These are phyloP conservation scores for Metarhizium rileyi DNA, from an alignment of 2,329 filamentous ascomycete genomes.

Conservation along the genomic window DNA sequence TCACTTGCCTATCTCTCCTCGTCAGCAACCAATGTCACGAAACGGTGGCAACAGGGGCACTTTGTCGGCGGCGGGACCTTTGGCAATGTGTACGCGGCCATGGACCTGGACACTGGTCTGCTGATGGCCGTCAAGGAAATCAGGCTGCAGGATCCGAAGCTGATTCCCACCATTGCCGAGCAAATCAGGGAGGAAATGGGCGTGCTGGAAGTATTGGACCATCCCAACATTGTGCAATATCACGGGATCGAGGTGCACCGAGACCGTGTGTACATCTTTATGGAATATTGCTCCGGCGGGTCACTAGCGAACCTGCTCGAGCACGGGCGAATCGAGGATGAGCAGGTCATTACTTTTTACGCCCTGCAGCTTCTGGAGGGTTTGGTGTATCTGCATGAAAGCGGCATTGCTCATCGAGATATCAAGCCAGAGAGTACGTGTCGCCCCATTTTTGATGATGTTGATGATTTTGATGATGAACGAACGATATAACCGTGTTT, in stretches of 20 bases:
- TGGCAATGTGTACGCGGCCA: conserved; percentile 92
- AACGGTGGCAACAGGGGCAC: conserved; percentile 98
- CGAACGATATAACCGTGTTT: no score
- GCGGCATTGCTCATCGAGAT: conserved; percentile 87
- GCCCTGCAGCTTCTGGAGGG: conserved; percentile 89
- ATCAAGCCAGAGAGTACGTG: conserved; percentile 91
- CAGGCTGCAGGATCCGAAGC: conserved; percentile 86
- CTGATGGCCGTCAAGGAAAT: conserved; percentile 99
- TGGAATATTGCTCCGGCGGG: conserved; percentile 97
- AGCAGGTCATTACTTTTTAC: conserved; percentile 96
- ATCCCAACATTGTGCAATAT: conserved; percentile 96
- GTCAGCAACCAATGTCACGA: conserved; percentile 85
- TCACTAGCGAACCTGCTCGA: conserved; percentile 84
- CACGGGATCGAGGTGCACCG: conserved; percentile 96
- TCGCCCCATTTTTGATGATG: background rate
- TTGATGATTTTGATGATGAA: no score
- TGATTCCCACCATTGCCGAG: conserved; percentile 86
- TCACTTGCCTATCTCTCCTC: conserved; percentile 90
- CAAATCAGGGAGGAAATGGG: conserved; percentile 98
- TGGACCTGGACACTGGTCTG: conserved; percentile 92
- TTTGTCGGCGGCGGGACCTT: conserved; percentile 96
- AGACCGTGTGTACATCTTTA: conserved; percentile 99
- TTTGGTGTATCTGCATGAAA: conserved; percentile 84
- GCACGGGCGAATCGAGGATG: conserved; percentile 94
- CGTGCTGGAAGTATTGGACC: conserved; percentile 87